Base-by-base conservation (phyloP, 768 basidiomycete genomes). In the Grammothele lineata region DNA sequence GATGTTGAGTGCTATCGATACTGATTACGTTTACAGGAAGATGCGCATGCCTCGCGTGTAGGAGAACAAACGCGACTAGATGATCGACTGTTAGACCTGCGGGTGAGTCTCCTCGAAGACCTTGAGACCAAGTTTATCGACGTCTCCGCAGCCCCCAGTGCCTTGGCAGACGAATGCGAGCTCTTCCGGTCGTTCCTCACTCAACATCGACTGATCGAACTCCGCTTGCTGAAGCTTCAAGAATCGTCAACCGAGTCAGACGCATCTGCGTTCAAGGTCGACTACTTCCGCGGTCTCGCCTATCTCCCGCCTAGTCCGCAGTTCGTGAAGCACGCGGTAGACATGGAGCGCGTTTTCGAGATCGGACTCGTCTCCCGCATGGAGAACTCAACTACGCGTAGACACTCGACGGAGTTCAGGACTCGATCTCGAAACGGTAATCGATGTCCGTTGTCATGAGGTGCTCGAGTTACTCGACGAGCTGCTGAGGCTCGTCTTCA, bases 331-430 rank as follows among this genome's bases (percentile, higher is more conserved):
- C 96, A 99, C 56, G 92, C 96, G 34, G 93, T 91, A 39, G 96
- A 98, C 68, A 92, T 98, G 66, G 96, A 98, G 66, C 78, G 92
- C 23, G 96, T 99, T 5, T 99, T 93, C 66, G 96, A 99, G 70
- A 92, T 99, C 51, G 96, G 85, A 0, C 81, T 85, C 45, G 95
- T 98, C 41, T 98, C 98, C 75, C 88, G 96, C 48, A 96, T 96
- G 23, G 96, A 99, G 68, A 84, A 98, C 66, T 88, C 95, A 42
- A 92, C 94, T 67, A 98, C 96, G 7, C 92, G 96, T 63, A 87
- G 96, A 43, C 96, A 99, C 73, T 74, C 98, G 67, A 98, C 96
- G 18, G 96, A 99, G 66, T 99, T 97, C 68, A 87, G 96, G 96
- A 22, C 82, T 99, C 54, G 96, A 99, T 84, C 75, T 99, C 56